Conservation (phyloP, 73 alveolate genomes). For the Blepharisma stoltei region DNA sequence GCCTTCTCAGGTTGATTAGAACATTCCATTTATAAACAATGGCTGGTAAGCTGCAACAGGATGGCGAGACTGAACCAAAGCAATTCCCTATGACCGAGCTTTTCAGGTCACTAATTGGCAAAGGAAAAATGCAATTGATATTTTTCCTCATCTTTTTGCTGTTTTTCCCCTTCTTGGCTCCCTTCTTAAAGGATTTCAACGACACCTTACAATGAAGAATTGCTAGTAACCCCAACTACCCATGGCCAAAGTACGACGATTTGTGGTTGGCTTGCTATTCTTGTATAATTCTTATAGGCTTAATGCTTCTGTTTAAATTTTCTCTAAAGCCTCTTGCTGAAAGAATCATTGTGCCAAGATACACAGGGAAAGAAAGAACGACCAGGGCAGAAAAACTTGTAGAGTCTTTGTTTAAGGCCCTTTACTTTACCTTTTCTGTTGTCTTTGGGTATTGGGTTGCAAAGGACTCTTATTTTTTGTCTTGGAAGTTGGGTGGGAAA, state of each 20-base stretch:
- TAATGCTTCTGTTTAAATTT: not conserved
- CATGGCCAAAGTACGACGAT: not conserved
- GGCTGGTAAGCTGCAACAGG: too few species aligned
- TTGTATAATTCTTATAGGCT: not conserved
- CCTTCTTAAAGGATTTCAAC: slow-evolving; percentile 8
- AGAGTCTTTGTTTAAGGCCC: not conserved
- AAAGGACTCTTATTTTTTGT: slow-evolving; percentile 12
- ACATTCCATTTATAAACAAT: too few species aligned
- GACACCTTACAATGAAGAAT: not conserved
- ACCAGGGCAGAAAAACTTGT: slow-evolving; percentile 2
- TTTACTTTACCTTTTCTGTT: not conserved
- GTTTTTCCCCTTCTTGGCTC: not conserved
- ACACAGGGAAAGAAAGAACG: slow-evolving; percentile 15
- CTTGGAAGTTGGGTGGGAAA: slow-evolving; percentile 8
- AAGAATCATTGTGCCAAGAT: not conserved
- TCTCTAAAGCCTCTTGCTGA: not conserved
- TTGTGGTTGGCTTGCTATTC: not conserved
- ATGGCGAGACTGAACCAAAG: not conserved
- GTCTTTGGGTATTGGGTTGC: slow-evolving; percentile 4
- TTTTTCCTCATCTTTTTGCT: slow-evolving; percentile 3
- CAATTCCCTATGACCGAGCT: slow-evolving; percentile 10
- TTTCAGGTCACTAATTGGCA: not conserved
- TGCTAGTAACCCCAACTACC: slow-evolving; percentile 1
- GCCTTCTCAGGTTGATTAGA: too few species aligned
- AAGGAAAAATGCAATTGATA: slow-evolving; percentile 3